Evolutionary conservation across 2,329 filamentous ascomycete genomes (phyloP), one percentile per base, ranked within the genome.

Genomic region (Colletotrichum sp.): DNA sequence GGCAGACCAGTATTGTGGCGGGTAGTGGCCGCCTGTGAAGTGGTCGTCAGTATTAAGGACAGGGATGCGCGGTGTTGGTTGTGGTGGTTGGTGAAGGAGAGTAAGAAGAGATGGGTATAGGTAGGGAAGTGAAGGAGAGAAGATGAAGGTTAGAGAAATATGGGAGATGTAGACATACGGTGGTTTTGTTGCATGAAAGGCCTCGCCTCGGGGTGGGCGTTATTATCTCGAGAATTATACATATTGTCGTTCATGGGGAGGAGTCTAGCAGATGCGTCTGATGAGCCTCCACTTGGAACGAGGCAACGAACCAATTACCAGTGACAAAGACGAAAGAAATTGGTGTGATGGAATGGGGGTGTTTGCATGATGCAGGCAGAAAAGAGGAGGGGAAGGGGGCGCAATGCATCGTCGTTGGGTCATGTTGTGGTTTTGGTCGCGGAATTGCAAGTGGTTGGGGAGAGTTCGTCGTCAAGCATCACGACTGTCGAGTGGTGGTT

Each of bases 1-100:
- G 43, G 77, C 73, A 18, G 75, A 73, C 75, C 76, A 77, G 58
- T 66, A 74, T 54, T 76, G 74, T 33, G 75, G 75, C 57, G 73
- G 67, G 33, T 74, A 73, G 58, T 73, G 71, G 47, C 75, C 66
- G 67, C 75, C 76, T 78, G 75, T 34, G 55, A 72, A 29, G 64
- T 43, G 67, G 69, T 65, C 65, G 74, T 79, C 67, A 76, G 76
- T 68, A 74, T 34, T 29, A 47, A 59, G 59, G 54, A 57, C 47
- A 73, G 15, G 57, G 51, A 33, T 59, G 43, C 21, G 38, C 29
- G 64, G 51, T 33, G 67, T 54, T 57, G 69, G 15, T 63, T 34
- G 33, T 43, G 38, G 54, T 29, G n/a, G 12, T 47, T 27, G 38
- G 54, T 27, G 33, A 54, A 65, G 47, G 24, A 61, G 67, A 43